These are phyloP conservation scores for Boletus coccyginus DNA, from an alignment of 768 basidiomycete species.

Conservation along the genomic window DNA sequence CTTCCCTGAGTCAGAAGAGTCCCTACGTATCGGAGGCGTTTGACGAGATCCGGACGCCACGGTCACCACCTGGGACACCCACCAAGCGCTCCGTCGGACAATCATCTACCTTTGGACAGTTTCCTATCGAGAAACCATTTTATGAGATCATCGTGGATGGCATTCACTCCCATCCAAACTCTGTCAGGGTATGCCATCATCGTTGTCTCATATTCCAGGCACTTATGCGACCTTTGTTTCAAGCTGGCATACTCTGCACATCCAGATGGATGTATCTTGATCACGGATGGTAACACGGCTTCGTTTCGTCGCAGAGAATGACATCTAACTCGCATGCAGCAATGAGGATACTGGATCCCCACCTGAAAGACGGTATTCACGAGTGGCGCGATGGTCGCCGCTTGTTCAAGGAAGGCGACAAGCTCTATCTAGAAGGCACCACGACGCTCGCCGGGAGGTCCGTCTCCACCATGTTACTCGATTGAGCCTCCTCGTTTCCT, in stretches of 20 bases:
- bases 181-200: conserved; percentile 64
- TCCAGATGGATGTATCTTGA: conserved; percentile 82
- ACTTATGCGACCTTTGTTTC: neutral
- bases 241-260: conserved; percentile 82
- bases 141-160: conserved; percentile 92
- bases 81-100: conserved; percentile 19
- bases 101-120: conserved; percentile 42
- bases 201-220: neutral
- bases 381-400: conserved; percentile 84
- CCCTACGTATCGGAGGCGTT: conserved; percentile 57
- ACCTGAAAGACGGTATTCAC: conserved; percentile 79
- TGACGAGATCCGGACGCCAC: conserved; percentile 53
- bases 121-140: conserved; percentile 65
- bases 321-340: conserved; percentile 41
- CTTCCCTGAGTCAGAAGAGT: conserved; percentile 12
- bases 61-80: conserved; percentile 57
- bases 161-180: conserved; percentile 88
- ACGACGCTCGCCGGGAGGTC: conserved; percentile 87
- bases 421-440: conserved; percentile 80
- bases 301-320: neutral
- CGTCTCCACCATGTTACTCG: conserved; percentile 12
- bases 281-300: conserved; percentile 73
- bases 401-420: conserved; percentile 78
- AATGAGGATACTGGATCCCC: conserved; percentile 83
- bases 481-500: neutral